Percentiles rank a stretch among this genome's conserved stretches.
Conservation (phyloP, 2,329 filamentous ascomycete genomes). For the Xylariaceae sp. region DNA sequence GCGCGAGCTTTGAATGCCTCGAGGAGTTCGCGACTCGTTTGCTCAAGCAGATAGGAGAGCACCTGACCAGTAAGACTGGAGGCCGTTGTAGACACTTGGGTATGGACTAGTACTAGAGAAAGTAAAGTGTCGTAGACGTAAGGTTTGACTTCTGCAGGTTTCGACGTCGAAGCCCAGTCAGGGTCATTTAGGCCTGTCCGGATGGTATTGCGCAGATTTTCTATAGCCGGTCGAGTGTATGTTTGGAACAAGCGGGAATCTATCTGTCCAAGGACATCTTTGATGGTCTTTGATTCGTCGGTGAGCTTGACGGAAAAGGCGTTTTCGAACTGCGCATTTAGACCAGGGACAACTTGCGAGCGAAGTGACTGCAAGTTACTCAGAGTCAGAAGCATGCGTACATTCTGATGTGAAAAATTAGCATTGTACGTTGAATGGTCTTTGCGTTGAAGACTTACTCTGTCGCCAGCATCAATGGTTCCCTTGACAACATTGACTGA, state of each 20-base stretch:
- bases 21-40: constrained; percentile 75
- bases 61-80: constrained; percentile 74
- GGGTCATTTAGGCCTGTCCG: constrained; percentile 65
- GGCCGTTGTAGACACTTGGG: constrained; percentile 78
- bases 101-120: constrained; percentile 83
- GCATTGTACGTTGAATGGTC: constrained; percentile 1
- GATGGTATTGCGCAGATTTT: constrained; percentile 65
- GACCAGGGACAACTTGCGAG: constrained; percentile 73
- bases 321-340: constrained; percentile 91
- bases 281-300: constrained; percentile 87
- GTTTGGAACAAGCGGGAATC: constrained; percentile 87
- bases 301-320: constrained; percentile 91
- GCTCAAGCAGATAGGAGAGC: constrained; percentile 80
- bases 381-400: constrained; percentile 89
- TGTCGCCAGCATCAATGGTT: constrained; percentile 51
- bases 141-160: constrained; percentile 71
- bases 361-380: constrained; percentile 86
- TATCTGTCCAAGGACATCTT: constrained; percentile 85
- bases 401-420: constrained; percentile 54
- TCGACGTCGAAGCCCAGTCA: constrained; percentile 62
- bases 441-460: constrained; percentile 36
- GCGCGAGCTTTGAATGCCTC: constrained; percentile 65
- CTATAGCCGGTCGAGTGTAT: constrained; percentile 76
- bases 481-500: constrained; percentile 38
- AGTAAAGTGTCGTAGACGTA: constrained; percentile 90